Base-by-base conservation (phyloP, 352 stramenopile species). In the Globisporangium emineosum region DNA sequence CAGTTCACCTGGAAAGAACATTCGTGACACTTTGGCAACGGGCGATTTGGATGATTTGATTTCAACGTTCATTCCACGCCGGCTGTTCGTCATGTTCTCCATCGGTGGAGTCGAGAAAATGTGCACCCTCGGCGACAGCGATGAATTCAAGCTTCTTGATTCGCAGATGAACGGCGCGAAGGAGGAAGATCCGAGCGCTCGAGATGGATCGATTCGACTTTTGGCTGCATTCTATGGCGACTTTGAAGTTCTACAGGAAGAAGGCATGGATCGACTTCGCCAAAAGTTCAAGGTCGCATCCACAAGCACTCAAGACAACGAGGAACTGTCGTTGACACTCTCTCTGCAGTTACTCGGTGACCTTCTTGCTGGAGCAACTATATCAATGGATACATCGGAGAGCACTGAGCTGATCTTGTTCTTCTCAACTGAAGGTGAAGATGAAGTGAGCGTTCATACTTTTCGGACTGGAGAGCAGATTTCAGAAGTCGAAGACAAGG, bases 191-290 rank as follows among this genome's bases (percentile, higher is more conserved):
- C n/a, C 30, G 47, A 53, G 10, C 27, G 23, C 4, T 54, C 15
- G 5, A 51, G 21, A 63, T 17, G 30, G 17, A 8, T 33, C 60
- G 25, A 6, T 15, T 30, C 45, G n/a, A 12, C 21, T 84, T 7
- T 58, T 62, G 43, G 60, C 59, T 21, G 79, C 78, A 8, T 88
- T 81, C 54, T 90, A 87, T 19, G 81, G 81, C 17, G 65, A 75
- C 25, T 88, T 90, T 45, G 66, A 81, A 32, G 29, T 79, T 45
- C 56, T 90, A 15, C 60, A 32, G 10, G 58, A 73, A 5, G 60
- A 66, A 7, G 67, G 69, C 5, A 21, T 90, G 17, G 52, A 64
- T 3, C 19, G 63, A 19, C 57, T 90, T 17, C 55, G 53, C 8
- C 63, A 62, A 42, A 62, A 51, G n/a, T 62, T 71, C 23, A 21